These are phyloP conservation scores for Blastocystis sp. DNA, from an alignment of 352 stramenopile genomes.

Conservation along the genomic window DNA sequence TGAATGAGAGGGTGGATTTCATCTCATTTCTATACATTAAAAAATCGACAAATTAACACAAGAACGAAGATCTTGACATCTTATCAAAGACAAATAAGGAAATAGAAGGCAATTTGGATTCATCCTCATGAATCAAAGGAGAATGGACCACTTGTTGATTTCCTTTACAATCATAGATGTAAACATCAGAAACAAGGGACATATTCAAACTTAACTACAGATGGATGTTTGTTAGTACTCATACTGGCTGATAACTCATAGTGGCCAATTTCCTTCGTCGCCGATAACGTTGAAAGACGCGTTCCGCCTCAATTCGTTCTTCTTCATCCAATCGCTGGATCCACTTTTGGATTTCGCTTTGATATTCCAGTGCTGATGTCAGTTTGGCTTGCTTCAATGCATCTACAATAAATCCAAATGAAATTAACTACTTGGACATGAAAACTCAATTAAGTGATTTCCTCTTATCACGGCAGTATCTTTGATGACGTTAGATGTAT, in stretches of 20 bases:
- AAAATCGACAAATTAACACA: background rate
- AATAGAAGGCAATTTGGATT: background rate
- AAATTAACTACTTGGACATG: conserved; percentile 1
- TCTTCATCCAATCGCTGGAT: background rate
- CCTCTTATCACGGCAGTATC: background rate
- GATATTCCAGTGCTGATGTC: background rate
- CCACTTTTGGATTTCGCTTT: background rate
- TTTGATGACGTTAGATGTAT: background rate
- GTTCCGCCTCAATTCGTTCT: background rate
- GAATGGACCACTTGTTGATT: background rate
- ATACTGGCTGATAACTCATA: conserved; percentile 29
- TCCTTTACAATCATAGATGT: conserved; percentile 32
- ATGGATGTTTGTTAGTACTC: background rate
- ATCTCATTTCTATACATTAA: background rate
- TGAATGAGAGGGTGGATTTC: background rate
- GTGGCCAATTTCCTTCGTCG: background rate
- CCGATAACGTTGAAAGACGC: background rate
- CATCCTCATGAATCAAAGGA: background rate
- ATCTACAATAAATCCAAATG: background rate
- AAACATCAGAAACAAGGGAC: background rate
- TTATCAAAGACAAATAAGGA: background rate
- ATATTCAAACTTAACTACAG: background rate
- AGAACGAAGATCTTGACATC: background rate
- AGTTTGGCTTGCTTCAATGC: conserved; percentile 12
- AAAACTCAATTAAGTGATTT: background rate